Percentiles rank a stretch among this genome's conserved stretches.
Evolutionary conservation across 768 basidiomycete species (phyloP).

Genomic region (Boletus sp.): DNA sequence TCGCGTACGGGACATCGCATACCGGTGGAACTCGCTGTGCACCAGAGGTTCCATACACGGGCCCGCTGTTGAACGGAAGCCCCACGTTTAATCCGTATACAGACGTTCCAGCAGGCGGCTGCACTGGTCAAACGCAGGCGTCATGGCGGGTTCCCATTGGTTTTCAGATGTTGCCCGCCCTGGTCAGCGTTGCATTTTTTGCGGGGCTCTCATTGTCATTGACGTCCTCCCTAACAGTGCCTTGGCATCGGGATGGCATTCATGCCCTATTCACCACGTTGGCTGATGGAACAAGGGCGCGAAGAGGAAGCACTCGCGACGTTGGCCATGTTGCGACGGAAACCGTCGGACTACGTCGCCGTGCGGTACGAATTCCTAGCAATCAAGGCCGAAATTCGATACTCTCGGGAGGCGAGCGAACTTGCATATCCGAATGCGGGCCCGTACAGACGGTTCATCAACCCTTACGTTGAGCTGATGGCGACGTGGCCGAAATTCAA

Average conservation of each 20-base stretch:
- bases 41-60: conserved; percentile 28
- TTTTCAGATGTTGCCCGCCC: conserved; percentile 38
- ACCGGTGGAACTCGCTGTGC: conserved; percentile 35
- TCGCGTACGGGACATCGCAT: conserved; percentile 33
- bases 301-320: conserved; percentile 36
- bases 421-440: conserved; percentile 24
- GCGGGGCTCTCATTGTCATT: neutral
- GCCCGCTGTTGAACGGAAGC: conserved; percentile 30
- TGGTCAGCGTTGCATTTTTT: conserved; percentile 28
- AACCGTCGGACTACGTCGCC: conserved; percentile 28
- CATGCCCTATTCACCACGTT: conserved; percentile 44
- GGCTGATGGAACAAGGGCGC: conserved; percentile 39
- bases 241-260: conserved; percentile 33
- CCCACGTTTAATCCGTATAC: conserved; percentile 29
- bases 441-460: conserved; percentile 12
- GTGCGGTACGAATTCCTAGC: conserved; percentile 40
- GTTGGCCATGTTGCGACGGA: conserved; percentile 35
- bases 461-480: conserved; percentile 27
- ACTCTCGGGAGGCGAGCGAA: conserved; percentile 22
- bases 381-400: conserved; percentile 38
- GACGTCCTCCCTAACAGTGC: conserved; percentile 16
- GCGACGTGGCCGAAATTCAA: conserved; percentile 33
- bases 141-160: conserved; percentile 38
- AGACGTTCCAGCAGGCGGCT: conserved; percentile 32
- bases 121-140: conserved; percentile 30